A percentile compares a stretch with the other conserved stretches of the same genome.
Conservation (phyloP, 2,329 filamentous ascomycete genomes). For the Hymenoscyphus fraxineus region DNA sequence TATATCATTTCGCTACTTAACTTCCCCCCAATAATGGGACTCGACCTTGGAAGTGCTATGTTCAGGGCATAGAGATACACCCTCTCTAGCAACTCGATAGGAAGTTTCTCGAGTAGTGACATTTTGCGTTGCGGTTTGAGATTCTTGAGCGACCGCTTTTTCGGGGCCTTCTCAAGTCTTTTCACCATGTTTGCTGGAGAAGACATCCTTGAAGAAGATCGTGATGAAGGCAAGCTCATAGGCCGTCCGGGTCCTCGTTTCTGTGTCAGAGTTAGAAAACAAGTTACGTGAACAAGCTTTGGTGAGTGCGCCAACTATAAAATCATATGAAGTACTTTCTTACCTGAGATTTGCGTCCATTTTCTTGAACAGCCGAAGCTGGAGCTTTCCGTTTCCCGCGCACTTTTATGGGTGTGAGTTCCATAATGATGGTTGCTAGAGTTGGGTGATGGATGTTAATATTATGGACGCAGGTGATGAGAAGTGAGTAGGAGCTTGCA, state of each 20-base stretch:
- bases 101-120: constrained; percentile 32
- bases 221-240: constrained; percentile 13
- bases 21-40: constrained; percentile 31
- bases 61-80: constrained; percentile 33
- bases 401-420: constrained; percentile 32
- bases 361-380: neutral
- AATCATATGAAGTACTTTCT: neutral
- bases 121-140: constrained; percentile 31
- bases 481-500: neutral
- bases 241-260: constrained; percentile 13
- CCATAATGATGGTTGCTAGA: constrained; percentile 17
- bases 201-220: neutral
- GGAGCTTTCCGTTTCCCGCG: constrained; percentile 29
- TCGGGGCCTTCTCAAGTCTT: constrained; percentile 8
- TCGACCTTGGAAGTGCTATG: constrained; percentile 29
- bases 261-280: neutral
- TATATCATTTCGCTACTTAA: constrained; percentile 30
- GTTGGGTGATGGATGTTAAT: neutral
- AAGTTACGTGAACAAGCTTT: no score
- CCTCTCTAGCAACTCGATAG: constrained; percentile 31
- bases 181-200: neutral
- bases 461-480: neutral
- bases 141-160: constrained; percentile 25
- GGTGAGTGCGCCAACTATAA: no score
- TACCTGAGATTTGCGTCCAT: neutral